phyloP scores from a whole-genome alignment of 2,329 filamentous ascomycete species.

The Scleromitrula shiraiana region DNA sequence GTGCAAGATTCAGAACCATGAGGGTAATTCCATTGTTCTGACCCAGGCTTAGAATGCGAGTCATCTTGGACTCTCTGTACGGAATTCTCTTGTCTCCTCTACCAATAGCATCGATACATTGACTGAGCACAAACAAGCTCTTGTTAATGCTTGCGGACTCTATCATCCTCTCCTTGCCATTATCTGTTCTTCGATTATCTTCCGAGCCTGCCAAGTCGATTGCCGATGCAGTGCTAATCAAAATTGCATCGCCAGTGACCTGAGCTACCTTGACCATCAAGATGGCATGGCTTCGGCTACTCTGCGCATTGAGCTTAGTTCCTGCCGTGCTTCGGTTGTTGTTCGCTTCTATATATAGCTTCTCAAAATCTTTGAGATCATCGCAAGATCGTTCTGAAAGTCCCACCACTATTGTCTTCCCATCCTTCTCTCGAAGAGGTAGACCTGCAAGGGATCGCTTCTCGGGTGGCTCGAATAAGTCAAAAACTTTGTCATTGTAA shows the following conservation, averaged over 20 bases:
- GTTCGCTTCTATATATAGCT: constrained; percentile 84
- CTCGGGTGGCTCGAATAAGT: constrained; percentile 80
- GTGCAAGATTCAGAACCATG: constrained; percentile 93
- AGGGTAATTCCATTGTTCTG: constrained; percentile 93
- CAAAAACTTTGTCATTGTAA: constrained; percentile 92
- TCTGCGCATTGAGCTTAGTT: constrained; percentile 89
- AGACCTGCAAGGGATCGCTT: constrained; percentile 69
- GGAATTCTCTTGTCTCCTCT: constrained; percentile 70
- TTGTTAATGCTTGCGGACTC: constrained; percentile 98
- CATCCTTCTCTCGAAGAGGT: constrained; percentile 75
- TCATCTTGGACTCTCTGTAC: constrained; percentile 92
- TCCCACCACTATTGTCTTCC: constrained; percentile 80
- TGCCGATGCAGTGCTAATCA: constrained; percentile 78
- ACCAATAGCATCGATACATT: constrained; percentile 92
- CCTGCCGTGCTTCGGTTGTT: constrained; percentile 81
- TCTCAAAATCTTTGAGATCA: constrained; percentile 83
- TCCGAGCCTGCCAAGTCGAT: constrained; percentile 95
- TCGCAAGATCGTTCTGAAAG: constrained; percentile 75
- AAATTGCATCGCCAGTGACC: constrained; percentile 57
- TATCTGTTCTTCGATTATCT: constrained; percentile 89
- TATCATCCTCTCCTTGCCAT: constrained; percentile 84
- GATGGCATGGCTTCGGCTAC: constrained; percentile 82
- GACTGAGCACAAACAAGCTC: constrained; percentile 85
- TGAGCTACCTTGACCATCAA: constrained; percentile 84
- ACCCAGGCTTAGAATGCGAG: constrained; percentile 79